A percentile compares a stretch with the other conserved stretches of the same genome.
Evolutionary conservation across 2,329 filamentous ascomycete species (phyloP).

Genomic region (Ascocoryne sarcoides): DNA sequence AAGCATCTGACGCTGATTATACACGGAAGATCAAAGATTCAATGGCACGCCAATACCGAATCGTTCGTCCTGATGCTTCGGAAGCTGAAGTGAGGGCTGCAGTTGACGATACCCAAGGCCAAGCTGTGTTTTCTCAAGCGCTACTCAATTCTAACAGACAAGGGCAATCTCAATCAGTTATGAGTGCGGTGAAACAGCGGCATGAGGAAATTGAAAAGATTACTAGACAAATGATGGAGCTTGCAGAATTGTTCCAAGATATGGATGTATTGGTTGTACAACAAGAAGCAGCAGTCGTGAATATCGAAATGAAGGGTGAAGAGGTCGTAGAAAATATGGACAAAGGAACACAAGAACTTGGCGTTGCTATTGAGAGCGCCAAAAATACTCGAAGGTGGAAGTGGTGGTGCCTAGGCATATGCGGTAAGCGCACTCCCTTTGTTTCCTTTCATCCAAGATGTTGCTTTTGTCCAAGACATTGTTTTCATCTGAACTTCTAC

Average conservation of each 20-base stretch:
- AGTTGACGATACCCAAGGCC: slow-evolving; percentile 59
- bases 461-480: not conserved
- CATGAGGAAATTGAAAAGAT: slow-evolving; percentile 88
- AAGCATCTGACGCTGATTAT: slow-evolving; percentile 71
- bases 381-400: slow-evolving; percentile 64
- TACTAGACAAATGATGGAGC: slow-evolving; percentile 78
- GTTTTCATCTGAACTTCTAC: slow-evolving; percentile 1
- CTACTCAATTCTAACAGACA: slow-evolving; percentile 73
- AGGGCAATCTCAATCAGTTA: slow-evolving; percentile 70
- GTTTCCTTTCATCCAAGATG: not conserved
- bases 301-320: slow-evolving; percentile 81
- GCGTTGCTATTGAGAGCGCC: slow-evolving; percentile 72
- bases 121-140: slow-evolving; percentile 75
- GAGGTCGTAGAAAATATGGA: slow-evolving; percentile 77
- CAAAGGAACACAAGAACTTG: slow-evolving; percentile 78
- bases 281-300: slow-evolving; percentile 70
- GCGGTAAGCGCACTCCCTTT: slow-evolving; percentile 32
- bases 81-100: slow-evolving; percentile 71
- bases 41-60: slow-evolving; percentile 82
- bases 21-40: slow-evolving; percentile 73
- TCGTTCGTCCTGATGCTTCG: slow-evolving; percentile 73
- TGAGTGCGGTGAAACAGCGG: slow-evolving; percentile 72
- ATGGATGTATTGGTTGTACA: slow-evolving; percentile 79
- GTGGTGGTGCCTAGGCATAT: slow-evolving; percentile 87
- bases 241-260: slow-evolving; percentile 81